Evolutionary conservation across 176 grass and related monocot species (phyloP).

Genomic region (Canna indica): DNA sequence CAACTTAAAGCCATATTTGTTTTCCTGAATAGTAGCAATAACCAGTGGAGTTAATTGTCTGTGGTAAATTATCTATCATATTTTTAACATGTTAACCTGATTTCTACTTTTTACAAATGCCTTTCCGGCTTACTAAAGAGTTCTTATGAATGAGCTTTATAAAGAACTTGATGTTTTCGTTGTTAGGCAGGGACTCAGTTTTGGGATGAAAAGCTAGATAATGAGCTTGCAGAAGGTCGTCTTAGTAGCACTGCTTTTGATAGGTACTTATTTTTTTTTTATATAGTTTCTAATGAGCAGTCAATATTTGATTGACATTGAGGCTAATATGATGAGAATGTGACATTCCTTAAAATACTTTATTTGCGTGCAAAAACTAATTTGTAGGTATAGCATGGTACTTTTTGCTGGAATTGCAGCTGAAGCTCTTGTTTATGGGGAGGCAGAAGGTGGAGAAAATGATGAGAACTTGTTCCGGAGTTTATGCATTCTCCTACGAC

Average conservation of each 20-base stretch:
- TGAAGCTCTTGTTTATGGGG: constrained; percentile 86
- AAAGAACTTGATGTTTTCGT: constrained; percentile 1
- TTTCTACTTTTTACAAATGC: neutral
- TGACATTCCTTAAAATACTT: neutral
- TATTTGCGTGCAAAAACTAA: neutral
- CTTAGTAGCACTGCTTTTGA: constrained; percentile 83
- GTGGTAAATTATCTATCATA: neutral
- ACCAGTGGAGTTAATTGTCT: neutral
- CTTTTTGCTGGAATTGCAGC: constrained; percentile 84
- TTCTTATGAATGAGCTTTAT: neutral
- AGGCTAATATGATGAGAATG: neutral
- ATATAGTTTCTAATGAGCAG: neutral
- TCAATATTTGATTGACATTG: neutral
- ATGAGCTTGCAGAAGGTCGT: constrained; percentile 66
- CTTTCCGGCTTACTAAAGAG: neutral
- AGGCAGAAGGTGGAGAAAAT: constrained; percentile 95
- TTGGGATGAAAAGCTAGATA: constrained; percentile 95
- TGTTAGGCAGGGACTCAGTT: constrained; percentile 92
- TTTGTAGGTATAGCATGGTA: constrained; percentile 82
- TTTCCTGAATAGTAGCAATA: neutral
- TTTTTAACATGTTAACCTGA: neutral
- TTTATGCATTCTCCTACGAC: constrained; percentile 63
- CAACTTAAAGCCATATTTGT: neutral
- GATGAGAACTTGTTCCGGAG: constrained; percentile 89
- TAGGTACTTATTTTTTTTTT: constrained; percentile 39